Percentiles rank a stretch among this genome's conserved stretches.
These are phyloP conservation scores for Exophiala bonariae DNA, from an alignment of 2,329 filamentous ascomycete species.

Conservation along the genomic window DNA sequence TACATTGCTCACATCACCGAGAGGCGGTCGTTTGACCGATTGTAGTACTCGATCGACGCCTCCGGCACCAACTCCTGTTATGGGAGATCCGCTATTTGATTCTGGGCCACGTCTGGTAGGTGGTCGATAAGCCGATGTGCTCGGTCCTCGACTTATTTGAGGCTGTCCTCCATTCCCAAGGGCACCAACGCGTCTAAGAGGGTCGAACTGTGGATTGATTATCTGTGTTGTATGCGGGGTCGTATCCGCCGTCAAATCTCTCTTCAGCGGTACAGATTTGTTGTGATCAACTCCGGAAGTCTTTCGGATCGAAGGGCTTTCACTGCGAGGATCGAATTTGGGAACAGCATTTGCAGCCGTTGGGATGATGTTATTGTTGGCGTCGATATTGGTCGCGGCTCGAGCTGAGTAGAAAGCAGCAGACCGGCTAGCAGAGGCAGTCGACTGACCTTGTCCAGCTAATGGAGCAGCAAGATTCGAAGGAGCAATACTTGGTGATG, in stretches of 20 bases:
- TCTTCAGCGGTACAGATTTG: constrained; percentile 70
- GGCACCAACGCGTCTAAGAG: constrained; percentile 15
- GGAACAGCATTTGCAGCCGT: constrained; percentile 47
- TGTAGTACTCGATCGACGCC: constrained; percentile 17
- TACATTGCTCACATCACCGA: constrained; percentile 47
- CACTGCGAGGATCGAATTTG: constrained; percentile 70
- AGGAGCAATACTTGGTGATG: constrained; percentile 23
- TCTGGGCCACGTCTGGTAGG: constrained; percentile 42
- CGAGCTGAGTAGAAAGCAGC: constrained; percentile 71
- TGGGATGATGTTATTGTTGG: constrained; percentile 46
- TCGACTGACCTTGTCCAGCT: constrained; percentile 4
- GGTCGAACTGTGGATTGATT: constrained; percentile 20
- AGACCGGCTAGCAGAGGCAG: constrained; percentile 35
- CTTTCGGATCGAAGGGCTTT: constrained; percentile 83
- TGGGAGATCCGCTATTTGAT: constrained; percentile 24
- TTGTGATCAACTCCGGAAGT: constrained; percentile 84
- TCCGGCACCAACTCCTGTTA: constrained; percentile 23
- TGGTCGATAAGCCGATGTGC: constrained; percentile 37
- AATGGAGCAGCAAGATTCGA: constrained; percentile 17
- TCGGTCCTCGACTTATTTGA: constrained; percentile 10
- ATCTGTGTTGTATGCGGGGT: constrained; percentile 24
- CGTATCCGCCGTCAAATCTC: constrained; percentile 34
- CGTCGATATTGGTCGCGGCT: constrained; percentile 59
- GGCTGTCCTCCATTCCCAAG: constrained; percentile 9
- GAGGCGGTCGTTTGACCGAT: constrained; percentile 40